Evolutionary conservation across 2,329 filamentous ascomycete genomes (phyloP).

Genomic region (Emmonsia crescens): DNA sequence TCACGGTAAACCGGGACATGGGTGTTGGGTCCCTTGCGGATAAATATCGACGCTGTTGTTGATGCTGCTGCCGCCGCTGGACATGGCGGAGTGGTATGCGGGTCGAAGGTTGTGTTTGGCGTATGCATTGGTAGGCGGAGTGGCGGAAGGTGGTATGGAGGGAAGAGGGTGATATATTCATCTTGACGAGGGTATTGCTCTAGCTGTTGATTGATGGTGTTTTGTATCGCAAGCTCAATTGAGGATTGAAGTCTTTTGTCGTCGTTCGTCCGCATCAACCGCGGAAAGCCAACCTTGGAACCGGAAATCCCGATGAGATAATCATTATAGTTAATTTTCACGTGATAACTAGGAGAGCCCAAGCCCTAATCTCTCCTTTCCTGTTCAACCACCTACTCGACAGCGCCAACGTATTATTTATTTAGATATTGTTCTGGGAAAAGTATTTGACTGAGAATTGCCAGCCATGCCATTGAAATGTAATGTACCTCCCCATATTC

Average conservation of each 20-base stretch:
- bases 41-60: conserved; percentile 5
- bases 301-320: not conserved
- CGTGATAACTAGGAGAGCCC: no score
- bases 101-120: conserved; percentile 1
- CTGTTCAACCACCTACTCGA: not conserved
- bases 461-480: not conserved
- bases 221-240: not conserved
- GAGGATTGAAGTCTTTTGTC: not conserved
- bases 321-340: not conserved
- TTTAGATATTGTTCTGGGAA: not conserved
- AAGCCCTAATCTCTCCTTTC: no score
- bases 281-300: not conserved
- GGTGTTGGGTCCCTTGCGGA: not conserved
- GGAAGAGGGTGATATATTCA: conserved; percentile 6
- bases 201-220: not conserved
- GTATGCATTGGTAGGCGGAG: conserved; percentile 10
- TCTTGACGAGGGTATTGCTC: not conserved
- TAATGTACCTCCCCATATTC: not conserved
- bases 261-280: not conserved
- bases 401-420: not conserved
- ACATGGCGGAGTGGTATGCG: not conserved
- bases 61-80: conserved; percentile 8
- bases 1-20: not conserved
- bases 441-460: not conserved
- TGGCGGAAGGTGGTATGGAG: conserved; percentile 10